Base-by-base conservation (phyloP, 768 basidiomycete genomes). In the Collybia nuda region DNA sequence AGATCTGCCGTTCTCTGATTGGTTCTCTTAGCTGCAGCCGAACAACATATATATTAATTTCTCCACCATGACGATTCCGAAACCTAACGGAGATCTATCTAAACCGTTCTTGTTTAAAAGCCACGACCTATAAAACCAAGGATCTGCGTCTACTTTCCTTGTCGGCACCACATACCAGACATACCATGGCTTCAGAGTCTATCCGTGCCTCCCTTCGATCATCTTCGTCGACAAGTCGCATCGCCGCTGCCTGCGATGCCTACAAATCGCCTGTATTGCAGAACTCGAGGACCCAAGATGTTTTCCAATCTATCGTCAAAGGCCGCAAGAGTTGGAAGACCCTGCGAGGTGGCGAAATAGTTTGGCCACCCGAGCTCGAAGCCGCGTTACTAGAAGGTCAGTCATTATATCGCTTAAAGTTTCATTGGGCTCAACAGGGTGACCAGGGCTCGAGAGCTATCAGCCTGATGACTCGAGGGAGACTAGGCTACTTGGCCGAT, bases 281-380 rank as follows among this genome's bases (percentile, higher is more conserved):
- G 9, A 70, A 67, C 53, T 58, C 70, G 45, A 66, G 67, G 32
- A 77, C 79, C 1, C 73, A 75, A 43, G 83, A 85, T 51, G 84
- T 85, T 54, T 79, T 87, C 64, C 75, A 82, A 61, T 79, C 80
- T 42, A 82, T 89, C 53, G 78, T 86, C 55, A 80, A 76, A 53
- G 79, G 79, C 38, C 79, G 88, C 56, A 88, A 88, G 67, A 84
- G 79, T 60, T 90, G 86, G 85, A 87, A 88, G 63, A 87, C 84
- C 0, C 67, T 85, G 22, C 79, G 80, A 62, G 87, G 85, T 40
- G 80, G 82, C 24, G 87, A 90, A 62, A 77, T 85, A 8, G 87
- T 90, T 18, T 90, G 88, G 88, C 88, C 88, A 46, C 86, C 84
- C 9, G 79, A 85, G 57, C 80, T 90, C 44, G 88, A 90, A 71